Base-by-base conservation (phyloP, 1,284 basidiomycete genomes). In the Sporisorium graminicola region DNA sequence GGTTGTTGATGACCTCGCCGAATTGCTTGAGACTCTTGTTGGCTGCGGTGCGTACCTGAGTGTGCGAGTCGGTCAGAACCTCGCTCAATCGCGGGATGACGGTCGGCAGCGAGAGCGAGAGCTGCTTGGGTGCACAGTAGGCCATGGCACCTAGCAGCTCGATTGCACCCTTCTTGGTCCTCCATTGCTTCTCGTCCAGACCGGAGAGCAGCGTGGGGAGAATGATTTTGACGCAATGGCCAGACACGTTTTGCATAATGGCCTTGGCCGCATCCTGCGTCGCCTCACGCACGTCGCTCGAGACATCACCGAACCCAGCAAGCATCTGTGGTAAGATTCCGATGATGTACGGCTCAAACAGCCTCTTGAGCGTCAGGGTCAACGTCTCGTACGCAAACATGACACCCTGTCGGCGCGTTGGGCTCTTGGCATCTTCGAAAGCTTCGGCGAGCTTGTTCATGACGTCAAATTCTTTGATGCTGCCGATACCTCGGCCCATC, bases 91-190 rank as follows among this genome's bases (percentile, higher is more conserved):
- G 92, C 8, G 97, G 97, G 65, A 99, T 97, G 85, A 99, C 94
- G 51, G 97, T 94, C 1, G 97, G 97, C 7, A 99, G 89, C 3
- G 96, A 98, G 26, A 95, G 89, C 0, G 97, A 98, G 14, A 99
- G 90, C 86, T 99, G 97, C 55, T 91, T 91, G 2, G 96, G 97
- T 7, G 97, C 95, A 87, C 96, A 97, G 87, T 96, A 99, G 0
- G 97, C 97, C 95, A 99, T 99, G 88, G 95, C 93, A 40, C 97
- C 97, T 61, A 99, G 88, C n/a, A 99, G 87, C 86, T 99, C 97
- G 76, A 99, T 98, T 3, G 95, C 96, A 90, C 97, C 88, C 86
- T 98, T 98, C 88, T 99, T 99, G 2, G 95, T 94, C 29, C 96
- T 90, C 97, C 97, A 99, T 86, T 99, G 97, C 86, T 98, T 98